These are phyloP conservation scores for Tulasnella sp. DNA, from an alignment of 768 basidiomycete species.

Conservation along the genomic window DNA sequence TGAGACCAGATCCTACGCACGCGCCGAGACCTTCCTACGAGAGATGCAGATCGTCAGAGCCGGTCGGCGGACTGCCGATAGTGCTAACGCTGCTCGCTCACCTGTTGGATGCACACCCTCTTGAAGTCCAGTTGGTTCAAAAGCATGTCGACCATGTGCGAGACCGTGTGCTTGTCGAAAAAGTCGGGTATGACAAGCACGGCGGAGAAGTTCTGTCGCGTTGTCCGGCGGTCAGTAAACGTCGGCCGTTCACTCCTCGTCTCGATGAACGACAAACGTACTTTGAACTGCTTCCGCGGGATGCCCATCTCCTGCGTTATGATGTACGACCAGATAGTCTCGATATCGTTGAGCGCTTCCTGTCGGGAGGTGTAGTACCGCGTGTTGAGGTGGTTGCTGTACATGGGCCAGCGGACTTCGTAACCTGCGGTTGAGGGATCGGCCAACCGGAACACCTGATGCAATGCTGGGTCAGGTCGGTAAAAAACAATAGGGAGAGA, in stretches of 20 bases:
- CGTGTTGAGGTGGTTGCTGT: conserved; percentile 71
- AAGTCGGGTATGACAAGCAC: conserved; percentile 87
- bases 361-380: conserved; percentile 52
- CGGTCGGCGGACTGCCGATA: too few species aligned
- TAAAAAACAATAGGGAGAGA: conserved; percentile 14
- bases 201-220: conserved; percentile 70
- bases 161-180: conserved; percentile 74
- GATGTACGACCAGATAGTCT: conserved; percentile 49
- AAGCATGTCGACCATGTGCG: conserved; percentile 61
- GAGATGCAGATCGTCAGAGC: too few species aligned
- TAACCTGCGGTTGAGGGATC: conserved; percentile 61
- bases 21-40: conserved; percentile 41
- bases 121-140: conserved; percentile 80
- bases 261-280: too few species aligned
- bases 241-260: too few species aligned
- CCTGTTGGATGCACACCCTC: conserved; percentile 87
- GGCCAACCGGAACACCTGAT: conserved; percentile 55
- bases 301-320: conserved; percentile 55
- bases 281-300: conserved; percentile 44
- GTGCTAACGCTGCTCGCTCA: too few species aligned
- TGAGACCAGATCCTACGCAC: conserved; percentile 81
- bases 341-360: conserved; percentile 65
- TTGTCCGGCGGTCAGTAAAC: too few species aligned
- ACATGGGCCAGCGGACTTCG: conserved; percentile 69
- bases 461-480: neutral